Evolutionary conservation across 208 protist genomes (phyloP), one percentile per base, ranked within the genome.

Genomic region (Leishmania aethiopica): DNA sequence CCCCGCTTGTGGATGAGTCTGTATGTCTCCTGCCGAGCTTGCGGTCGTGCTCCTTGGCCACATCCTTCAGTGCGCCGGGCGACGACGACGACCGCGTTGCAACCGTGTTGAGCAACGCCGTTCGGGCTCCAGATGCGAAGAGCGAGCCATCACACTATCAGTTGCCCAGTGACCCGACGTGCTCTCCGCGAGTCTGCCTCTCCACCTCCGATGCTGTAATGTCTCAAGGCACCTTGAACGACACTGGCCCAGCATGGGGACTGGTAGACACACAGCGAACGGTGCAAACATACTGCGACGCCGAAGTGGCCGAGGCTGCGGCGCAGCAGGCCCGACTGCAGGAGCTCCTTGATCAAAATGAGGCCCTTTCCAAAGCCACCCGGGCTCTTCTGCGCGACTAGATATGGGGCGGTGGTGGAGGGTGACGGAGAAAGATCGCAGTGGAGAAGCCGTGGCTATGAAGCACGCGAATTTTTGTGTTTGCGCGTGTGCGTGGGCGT

Each of bases 331-430:
- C 66, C 73, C n/a, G 77, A 64, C 85, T 89, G 42, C 66, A 87
- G 55, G 80, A 64, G 28, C 55, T 95, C 77, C 78, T 95, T 10
- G 80, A 69, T 2, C 83, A 83, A 25, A 92, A 82, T 60, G 85
- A 82, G 8, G 79, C 89, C 8, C 74, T 95, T 4, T 78, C 86
- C 7, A 84, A 80, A 2, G n/a, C 78, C 35, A 94, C 89, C 49
- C 79, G 82, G 11, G 83, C 83, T 11, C 80, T 94, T 32, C 75
- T 94, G 15, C 83, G 73, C 2, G 70, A 82, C 2, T 82, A 78
- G 32, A 74, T 32, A 7, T 13, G 49, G 22, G 25, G 45, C 37
- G 3, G 28, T 32, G 7, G n/a, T 1, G 45, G 70, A 37, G 40
- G 37, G 22, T n/a, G 17, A 28, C 25, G 32, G 45, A 40, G 25